Base-by-base conservation (phyloP, 257 asterid genomes). In the Nicotiana sylvestris region DNA sequence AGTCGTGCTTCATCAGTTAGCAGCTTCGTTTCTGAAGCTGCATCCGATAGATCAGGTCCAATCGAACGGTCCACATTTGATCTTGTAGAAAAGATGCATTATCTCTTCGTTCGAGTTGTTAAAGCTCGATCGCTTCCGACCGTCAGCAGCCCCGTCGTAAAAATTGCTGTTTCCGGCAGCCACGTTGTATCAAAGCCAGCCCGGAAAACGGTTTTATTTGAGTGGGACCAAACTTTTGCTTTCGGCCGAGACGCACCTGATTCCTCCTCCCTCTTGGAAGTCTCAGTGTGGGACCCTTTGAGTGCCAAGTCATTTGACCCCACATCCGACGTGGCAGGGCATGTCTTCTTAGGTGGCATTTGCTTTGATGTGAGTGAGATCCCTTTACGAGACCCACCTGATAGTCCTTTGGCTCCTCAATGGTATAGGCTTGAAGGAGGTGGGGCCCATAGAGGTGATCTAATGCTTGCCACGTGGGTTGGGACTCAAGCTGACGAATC, bases 401-500 rank as follows among this genome's bases (percentile, higher is more conserved):
- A 93, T 80, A 93, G 98, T 79, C 87, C 98, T 0, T 69, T 95
- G 86, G 98, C 98, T 85, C 96, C 98, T 21, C 98, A 93, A 65
- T 95, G 98, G 98, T 95, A 95, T 77, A 88, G 98, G 16, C 92
- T 95, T 17, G 98, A 95, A 77, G 98, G 97, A 10, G 98, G 98
- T 7, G 98, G 96, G 69, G 98, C 96, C 79, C 90, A 91, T 87
- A 85, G 86, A 30, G 97, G 98, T 16, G 98, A 95, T 86, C 90
- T 93, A 65, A 95, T 95, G 98, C 96, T 95, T 7, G 98, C 98
- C 87, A 87, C 98, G 27, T 95, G 98, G 98, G 84, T 93, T 1
- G 98, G 98, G 4, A 95, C 98, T 4, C 98, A 93, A 67, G 97
- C 97, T 9, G 98, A 95, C 77, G 98, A 95, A 56, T 95, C 98